phyloP scores from a whole-genome alignment of 768 basidiomycete species.

The Gloeopeniophorella convolvens region DNA sequence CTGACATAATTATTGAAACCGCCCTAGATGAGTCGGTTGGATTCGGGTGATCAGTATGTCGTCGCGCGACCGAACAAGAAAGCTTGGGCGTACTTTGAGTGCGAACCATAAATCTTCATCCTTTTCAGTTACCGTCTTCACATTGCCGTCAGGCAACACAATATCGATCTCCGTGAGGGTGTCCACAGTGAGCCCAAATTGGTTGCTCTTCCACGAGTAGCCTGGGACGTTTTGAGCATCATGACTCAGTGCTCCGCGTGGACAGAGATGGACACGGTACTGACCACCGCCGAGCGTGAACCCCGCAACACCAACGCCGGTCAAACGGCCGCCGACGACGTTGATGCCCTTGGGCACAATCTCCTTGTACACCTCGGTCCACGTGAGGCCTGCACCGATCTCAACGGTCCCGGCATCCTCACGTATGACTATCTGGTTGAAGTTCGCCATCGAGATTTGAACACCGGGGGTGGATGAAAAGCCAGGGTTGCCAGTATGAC shows the following conservation, averaged over 20 bases:
- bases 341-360: conserved; percentile 13
- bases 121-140: conserved; percentile 13
- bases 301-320: conserved; percentile 19
- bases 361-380: conserved; percentile 20
- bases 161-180: conserved; percentile 19
- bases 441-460: conserved; percentile 18
- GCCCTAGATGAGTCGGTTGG: neutral
- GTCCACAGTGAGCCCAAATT: conserved; percentile 21
- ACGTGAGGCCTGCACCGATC: conserved; percentile 16
- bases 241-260: neutral
- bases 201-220: conserved; percentile 18
- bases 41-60: neutral
- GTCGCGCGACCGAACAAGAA: too few relatives aligned
- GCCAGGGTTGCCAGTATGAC: conserved; percentile 16
- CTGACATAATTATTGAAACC: conserved; percentile 15
- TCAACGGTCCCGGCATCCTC: neutral
- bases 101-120: conserved; percentile 17
- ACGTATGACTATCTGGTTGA: conserved; percentile 5
- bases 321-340: conserved; percentile 18
- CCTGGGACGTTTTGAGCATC: neutral
- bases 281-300: conserved; percentile 15
- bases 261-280: neutral
- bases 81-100: conserved; percentile 1
- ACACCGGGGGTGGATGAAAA: conserved; percentile 23
- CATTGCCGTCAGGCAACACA: conserved; percentile 18